Evolutionary conservation across 2,329 filamentous ascomycete species (phyloP).

Genomic region (Aspergillus sp.): DNA sequence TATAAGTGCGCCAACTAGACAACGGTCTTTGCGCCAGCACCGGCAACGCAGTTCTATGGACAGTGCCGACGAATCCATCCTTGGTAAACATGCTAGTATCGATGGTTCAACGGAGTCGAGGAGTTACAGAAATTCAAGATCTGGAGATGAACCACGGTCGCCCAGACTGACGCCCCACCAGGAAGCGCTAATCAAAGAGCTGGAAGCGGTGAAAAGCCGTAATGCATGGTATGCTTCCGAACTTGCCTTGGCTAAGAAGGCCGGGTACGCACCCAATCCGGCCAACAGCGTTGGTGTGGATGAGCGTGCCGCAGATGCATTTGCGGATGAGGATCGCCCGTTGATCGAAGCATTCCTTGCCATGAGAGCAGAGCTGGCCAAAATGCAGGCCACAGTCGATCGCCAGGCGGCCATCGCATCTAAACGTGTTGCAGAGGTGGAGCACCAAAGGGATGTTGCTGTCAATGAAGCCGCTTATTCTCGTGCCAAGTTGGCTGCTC

Average conservation of each 20-base stretch:
- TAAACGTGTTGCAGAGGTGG: constrained; percentile 87
- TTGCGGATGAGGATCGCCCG: constrained; percentile 89
- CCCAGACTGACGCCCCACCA: constrained; percentile 49
- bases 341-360: constrained; percentile 87
- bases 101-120: constrained; percentile 44
- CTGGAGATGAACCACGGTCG: constrained; percentile 47
- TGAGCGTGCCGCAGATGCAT: constrained; percentile 71
- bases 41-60: constrained; percentile 69
- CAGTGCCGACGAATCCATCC: constrained; percentile 61
- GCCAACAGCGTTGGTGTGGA: constrained; percentile 74
- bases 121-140: constrained; percentile 43
- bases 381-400: constrained; percentile 87
- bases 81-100: constrained; percentile 44
- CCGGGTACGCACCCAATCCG: constrained; percentile 76
- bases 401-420: constrained; percentile 83
- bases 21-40: constrained; percentile 58
- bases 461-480: constrained; percentile 93
- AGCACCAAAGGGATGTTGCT: constrained; percentile 92
- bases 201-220: constrained; percentile 78
- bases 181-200: constrained; percentile 75
- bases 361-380: constrained; percentile 85
- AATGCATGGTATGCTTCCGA: constrained; percentile 98
- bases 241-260: constrained; percentile 84
- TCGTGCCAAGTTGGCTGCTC: constrained; percentile 86
- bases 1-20: constrained; percentile 45